phyloP scores from a whole-genome alignment of 1,139 yeast species.

The Hansenula sp. region DNA sequence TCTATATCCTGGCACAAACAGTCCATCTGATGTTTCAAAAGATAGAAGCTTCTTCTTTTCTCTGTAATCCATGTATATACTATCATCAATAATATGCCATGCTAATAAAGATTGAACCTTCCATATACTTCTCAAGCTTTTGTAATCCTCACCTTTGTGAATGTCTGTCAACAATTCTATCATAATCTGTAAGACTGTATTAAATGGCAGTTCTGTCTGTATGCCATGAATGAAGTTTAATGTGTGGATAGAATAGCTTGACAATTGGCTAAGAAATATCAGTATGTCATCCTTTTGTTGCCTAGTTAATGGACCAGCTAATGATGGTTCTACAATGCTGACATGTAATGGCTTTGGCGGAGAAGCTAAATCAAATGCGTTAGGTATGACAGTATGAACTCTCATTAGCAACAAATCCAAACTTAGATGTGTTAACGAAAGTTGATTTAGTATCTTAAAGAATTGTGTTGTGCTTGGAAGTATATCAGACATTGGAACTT shows the following conservation, averaged over 20 bases:
- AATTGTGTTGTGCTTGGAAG: neutral
- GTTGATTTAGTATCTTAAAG: neutral
- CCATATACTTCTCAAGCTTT: conserved; percentile 1
- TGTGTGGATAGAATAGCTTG: conserved; percentile 2
- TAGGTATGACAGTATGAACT: neutral
- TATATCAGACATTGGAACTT: neutral
- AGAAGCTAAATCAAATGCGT: neutral
- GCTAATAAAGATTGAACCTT: conserved; percentile 12
- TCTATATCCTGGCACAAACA: conserved; percentile 8
- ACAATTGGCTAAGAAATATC: neutral
- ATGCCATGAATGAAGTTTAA: conserved; percentile 15
- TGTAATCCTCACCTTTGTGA: neutral
- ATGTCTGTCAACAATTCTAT: neutral
- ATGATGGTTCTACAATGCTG: conserved; percentile 4
- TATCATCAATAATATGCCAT: conserved; percentile 18
- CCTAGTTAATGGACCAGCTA: conserved; percentile 4
- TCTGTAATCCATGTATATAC: conserved; percentile 4
- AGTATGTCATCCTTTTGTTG: neutral
- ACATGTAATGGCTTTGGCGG: neutral
- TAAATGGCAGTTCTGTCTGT: conserved; percentile 14
- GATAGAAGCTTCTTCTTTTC: conserved; percentile 10
- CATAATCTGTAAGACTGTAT: conserved; percentile 6
- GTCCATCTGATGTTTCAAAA: conserved; percentile 6
- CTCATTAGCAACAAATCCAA: neutral
- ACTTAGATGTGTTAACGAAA: neutral